Conservation (phyloP, 2,329 filamentous ascomycete genomes). For the Aureobasidium sp. region DNA sequence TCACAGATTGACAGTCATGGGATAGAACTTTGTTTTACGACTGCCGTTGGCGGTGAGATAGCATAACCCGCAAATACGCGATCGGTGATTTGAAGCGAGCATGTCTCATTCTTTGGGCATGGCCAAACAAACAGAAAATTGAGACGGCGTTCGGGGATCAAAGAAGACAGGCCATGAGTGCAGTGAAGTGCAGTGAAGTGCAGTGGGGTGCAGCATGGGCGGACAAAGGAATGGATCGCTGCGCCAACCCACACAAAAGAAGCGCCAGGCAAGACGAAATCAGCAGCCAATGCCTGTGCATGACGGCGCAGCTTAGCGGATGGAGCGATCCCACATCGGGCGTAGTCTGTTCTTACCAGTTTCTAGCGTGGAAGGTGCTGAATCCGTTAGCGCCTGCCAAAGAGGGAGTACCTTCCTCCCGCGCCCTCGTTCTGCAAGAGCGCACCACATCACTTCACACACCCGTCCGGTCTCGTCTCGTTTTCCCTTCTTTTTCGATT, state of each 20-base stretch:
- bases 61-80: neutral
- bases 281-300: conserved; percentile 10
- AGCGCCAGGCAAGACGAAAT: conserved; percentile 7
- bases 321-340: neutral
- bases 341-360: conserved; percentile 5
- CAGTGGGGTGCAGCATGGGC: neutral
- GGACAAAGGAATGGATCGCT: conserved; percentile 14
- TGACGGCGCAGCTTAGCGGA: neutral
- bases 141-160: conserved; percentile 8
- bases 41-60: conserved; percentile 1
- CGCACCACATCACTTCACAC: conserved; percentile 13
- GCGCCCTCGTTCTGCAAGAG: conserved; percentile 8
- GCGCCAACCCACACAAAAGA: conserved; percentile 10
- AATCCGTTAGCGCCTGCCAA: conserved; percentile 12
- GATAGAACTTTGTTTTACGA: conserved; percentile 1
- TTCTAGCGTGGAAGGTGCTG: conserved; percentile 13
- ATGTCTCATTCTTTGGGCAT: neutral
- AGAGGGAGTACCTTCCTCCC: conserved; percentile 9
- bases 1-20: conserved; percentile 12
- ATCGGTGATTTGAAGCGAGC: neutral
- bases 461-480: conserved; percentile 6
- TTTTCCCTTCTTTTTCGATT: conserved; percentile 1
- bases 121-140: conserved; percentile 14
- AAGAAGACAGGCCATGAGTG: conserved; percentile 8
- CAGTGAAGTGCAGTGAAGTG: neutral